A percentile compares a stretch with the other conserved stretches of the same genome.
phyloP scores from a whole-genome alignment of 306 rosid species.

The Cicer bijugum region DNA sequence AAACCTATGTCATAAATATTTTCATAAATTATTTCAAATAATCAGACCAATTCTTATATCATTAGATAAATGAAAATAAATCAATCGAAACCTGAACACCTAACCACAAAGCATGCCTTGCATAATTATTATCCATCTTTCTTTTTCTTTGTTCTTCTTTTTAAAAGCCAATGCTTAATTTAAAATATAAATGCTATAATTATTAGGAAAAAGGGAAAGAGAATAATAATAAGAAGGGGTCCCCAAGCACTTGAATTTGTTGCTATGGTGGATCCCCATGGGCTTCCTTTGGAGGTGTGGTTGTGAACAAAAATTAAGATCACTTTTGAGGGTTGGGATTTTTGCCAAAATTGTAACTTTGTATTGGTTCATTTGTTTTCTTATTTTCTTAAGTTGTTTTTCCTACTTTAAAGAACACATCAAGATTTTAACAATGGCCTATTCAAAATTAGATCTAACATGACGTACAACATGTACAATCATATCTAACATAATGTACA shows the following conservation, averaged over 20 bases:
- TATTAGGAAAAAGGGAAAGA: conserved; percentile 10
- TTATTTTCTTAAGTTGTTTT: background rate
- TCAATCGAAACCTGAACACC: no score
- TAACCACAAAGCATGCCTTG: conserved; percentile 39
- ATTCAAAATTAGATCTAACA: conserved; percentile 37
- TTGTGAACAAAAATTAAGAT: conserved; percentile 26
- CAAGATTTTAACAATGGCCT: conserved; percentile 9
- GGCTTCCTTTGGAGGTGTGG: background rate
- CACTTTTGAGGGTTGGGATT: conserved; percentile 35
- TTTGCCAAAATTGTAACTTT: conserved; percentile 40
- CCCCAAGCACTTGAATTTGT: conserved; percentile 56
- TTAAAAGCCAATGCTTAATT: conserved; percentile 37
- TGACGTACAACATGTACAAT: conserved; percentile 36
- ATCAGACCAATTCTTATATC: no score
- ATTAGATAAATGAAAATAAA: no score
- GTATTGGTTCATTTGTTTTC: background rate
- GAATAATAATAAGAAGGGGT: conserved; percentile 45
- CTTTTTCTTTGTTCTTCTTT: conserved; percentile 14
- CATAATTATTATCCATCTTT: conserved; percentile 41
- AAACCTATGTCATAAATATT: no score
- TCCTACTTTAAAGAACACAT: conserved; percentile 33
- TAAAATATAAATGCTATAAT: background rate
- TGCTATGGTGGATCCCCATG: conserved; percentile 50
- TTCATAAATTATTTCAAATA: no score
- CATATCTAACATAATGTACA: conserved; percentile 31